Conservation (phyloP, 2,329 filamentous ascomycete genomes). For the Thielaviopsis euricoi region DNA sequence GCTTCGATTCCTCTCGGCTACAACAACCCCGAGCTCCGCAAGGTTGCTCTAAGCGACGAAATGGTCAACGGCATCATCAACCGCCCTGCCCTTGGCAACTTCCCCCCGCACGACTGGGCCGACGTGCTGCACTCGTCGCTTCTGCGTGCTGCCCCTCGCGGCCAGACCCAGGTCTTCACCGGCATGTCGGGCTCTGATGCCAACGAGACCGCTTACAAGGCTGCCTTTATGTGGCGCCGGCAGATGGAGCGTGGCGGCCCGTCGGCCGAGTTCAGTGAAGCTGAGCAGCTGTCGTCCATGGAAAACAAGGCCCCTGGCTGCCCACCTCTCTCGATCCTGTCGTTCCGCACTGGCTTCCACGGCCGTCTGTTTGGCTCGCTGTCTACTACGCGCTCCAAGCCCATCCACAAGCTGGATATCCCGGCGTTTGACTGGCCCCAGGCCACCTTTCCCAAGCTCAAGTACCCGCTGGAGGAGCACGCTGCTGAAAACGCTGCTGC, state of each 20-base stretch:
- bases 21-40: conserved; percentile 54
- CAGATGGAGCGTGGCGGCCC: conserved; percentile 56
- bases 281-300: conserved; percentile 53
- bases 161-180: conserved; percentile 66
- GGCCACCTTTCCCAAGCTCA: conserved; percentile 60
- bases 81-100: conserved; percentile 65
- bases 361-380: conserved; percentile 65
- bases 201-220: conserved; percentile 76
- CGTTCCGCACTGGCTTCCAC: conserved; percentile 65
- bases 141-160: conserved; percentile 56
- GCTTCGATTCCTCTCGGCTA: conserved; percentile 73
- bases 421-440: conserved; percentile 81
- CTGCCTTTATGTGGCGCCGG: conserved; percentile 67
- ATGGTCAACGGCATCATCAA: conserved; percentile 63
- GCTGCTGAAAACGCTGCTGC: conserved; percentile 52
- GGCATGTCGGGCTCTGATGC: conserved; percentile 65
- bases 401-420: conserved; percentile 76
- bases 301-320: conserved; percentile 57
- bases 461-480: conserved; percentile 60
- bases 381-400: conserved; percentile 65
- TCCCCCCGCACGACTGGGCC: conserved; percentile 61
- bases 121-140: conserved; percentile 55
- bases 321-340: conserved; percentile 60
- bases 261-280: conserved; percentile 50
- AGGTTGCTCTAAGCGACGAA: conserved; percentile 49